Base-by-base conservation (phyloP, 2,329 filamentous ascomycete species). In the Dactylella cylindrospora region DNA sequence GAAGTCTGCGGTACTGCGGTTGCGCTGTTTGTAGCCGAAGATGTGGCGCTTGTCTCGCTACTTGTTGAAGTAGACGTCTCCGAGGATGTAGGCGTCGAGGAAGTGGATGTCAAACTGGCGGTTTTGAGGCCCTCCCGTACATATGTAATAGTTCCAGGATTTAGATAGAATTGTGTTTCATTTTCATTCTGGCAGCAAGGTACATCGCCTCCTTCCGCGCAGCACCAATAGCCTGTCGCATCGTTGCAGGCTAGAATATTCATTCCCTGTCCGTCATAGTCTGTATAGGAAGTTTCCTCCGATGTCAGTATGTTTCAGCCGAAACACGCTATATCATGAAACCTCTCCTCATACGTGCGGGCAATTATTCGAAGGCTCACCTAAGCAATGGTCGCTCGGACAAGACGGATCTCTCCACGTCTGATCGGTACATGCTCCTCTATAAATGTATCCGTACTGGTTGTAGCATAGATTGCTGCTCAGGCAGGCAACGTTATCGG, bases 201-300 rank as follows among this genome's bases (percentile, higher is more conserved):
- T 3, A 25, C 25, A 2, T 29, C 31, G 13, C n/a, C 19, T 2
- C 55, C 47, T 1, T 53, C 55, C 2, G 47, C 55, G 31, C 55
- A 61, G 55, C 55, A 61, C 55, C 55, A 61, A 9, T 17, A 20
- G n/a, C 41, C 29, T 15, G 39, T 43, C 12, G 46, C 46, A 41
- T 60, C 54, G 17, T 60, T 32, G 54, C 54, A 60, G n/a, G 54
- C 9, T 12, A 60, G 29, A 9, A 60, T 40, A 15, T 60, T 60
- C 54, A 60, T 60, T 1, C 54, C 40, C 5, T 12, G 17, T 15
- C 23, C 20, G 9, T 15, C 2, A 33, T 35, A 52, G 1, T 17
- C 39, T 60, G 12, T 20, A 38, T 29, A 3, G 5, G 22, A 32
- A 31, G 17, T 15, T 49, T n/a, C n/a, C n/a, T n/a, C n/a, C n/a